Conservation (phyloP, 139 green algal species). For the Chlorella ohadii region DNA sequence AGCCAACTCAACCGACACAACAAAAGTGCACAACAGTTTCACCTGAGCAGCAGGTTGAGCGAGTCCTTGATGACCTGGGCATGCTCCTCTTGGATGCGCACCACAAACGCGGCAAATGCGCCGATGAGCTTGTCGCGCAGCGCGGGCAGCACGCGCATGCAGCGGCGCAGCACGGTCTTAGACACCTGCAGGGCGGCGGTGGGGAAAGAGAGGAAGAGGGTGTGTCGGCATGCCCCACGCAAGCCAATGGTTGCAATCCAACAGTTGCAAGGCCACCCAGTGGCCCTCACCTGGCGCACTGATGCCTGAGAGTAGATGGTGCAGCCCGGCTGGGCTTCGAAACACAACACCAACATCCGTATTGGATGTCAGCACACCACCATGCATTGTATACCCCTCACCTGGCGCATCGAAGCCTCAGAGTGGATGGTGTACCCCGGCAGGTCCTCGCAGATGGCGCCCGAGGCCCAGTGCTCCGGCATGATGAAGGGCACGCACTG, state of each 20-base stretch:
- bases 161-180: slow-evolving; percentile 58
- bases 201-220: not conserved
- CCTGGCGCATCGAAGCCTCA: slow-evolving; percentile 30
- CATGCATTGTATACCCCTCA: no score
- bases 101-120: slow-evolving; percentile 58
- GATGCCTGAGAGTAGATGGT: no score
- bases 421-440: slow-evolving; percentile 61
- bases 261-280: no score
- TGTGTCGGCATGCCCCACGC: not conserved
- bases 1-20: no score
- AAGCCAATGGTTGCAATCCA: not conserved
- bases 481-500: slow-evolving; percentile 66
- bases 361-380: no score
- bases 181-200: slow-evolving; percentile 40
- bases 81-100: slow-evolving; percentile 74
- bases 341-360: no score
- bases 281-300: no score
- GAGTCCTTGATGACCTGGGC: slow-evolving; percentile 53
- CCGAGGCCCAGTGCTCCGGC: slow-evolving; percentile 63
- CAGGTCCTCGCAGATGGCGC: slow-evolving; percentile 62
- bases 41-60: slow-evolving; percentile 24
- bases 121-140: slow-evolving; percentile 70
- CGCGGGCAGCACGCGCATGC: slow-evolving; percentile 63
- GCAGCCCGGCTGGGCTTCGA: no score
- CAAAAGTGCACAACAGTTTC: no score